Evolutionary conservation across 2,329 filamentous ascomycete genomes (phyloP), one percentile per base, ranked within the genome.

Genomic region (Pseudocercospora crystallina): DNA sequence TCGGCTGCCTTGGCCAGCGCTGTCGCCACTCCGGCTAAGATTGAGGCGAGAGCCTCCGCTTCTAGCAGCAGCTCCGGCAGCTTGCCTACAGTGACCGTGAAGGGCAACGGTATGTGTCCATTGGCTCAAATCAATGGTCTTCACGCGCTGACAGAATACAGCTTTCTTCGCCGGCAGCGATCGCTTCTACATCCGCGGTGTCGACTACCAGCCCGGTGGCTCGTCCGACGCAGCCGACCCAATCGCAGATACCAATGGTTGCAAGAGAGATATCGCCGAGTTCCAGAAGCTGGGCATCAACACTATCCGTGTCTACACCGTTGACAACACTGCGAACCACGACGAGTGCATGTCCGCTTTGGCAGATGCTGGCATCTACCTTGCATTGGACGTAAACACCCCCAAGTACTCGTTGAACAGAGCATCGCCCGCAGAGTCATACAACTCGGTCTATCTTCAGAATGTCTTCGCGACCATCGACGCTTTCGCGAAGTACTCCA

Each of bases 361-460:
- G 54, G 85, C 83, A 45, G 87, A 87, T 64, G 90, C 89, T 57
- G 89, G 89, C 64, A 96, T 96, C 77, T 96, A 96, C 78, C 82
- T 95, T 46, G 89, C 95, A 33, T 79, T 95, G 44, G 90, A 96
- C 65, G 87, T 94, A 77, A 95, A 95, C 82, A 92, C 81, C n/a
- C 89, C 89, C 60, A 79, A 83, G 59, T 95, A 95, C 79, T 94
- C 90, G 1, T 80, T 96, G 75, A 92, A 94, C 79, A 86, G 90
- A 47, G 78, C 76, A 51, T 70, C 83, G 8, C 89, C 90, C n/a
- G 77, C 74, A 40, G 72, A 76, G 5, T 95, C 90, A 1, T 96
- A 96, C 83, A 96, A 96, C 72, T 80, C 85, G 53, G 83, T 82
- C 59, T 96, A 96, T 71, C 81, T 96, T 26, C 90, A 87, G 73